Evolutionary conservation across 306 rosid genomes (phyloP).

Genomic region (Dryas drummondii): DNA sequence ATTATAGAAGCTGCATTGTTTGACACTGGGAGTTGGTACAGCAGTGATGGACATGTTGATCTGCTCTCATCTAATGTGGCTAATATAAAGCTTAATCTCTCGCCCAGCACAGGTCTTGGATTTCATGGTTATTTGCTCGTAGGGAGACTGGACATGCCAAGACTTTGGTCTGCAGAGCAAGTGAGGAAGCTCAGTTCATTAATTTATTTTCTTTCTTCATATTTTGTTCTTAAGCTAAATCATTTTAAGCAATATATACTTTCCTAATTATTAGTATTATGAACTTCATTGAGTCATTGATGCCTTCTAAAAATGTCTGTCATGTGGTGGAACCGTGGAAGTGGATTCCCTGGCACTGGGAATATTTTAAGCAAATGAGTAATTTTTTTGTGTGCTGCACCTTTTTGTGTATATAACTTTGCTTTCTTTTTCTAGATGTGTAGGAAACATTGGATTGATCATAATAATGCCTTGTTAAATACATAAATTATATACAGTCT

Average conservation of each 20-base stretch:
- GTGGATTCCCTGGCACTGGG: background rate
- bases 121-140: constrained; percentile 65
- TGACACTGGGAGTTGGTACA: constrained; percentile 62
- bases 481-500: background rate
- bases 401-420: background rate
- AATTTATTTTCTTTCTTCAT: background rate
- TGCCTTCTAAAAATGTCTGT: background rate
- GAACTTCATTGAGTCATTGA: background rate
- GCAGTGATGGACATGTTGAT: constrained; percentile 47
- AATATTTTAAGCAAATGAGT: background rate
- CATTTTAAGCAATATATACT: background rate
- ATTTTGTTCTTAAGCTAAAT: background rate
- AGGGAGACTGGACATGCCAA: constrained; percentile 71
- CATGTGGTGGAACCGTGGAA: background rate
- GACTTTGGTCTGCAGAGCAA: constrained; percentile 95
- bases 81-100: constrained; percentile 53
- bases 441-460: background rate
- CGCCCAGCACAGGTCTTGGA: constrained; percentile 40
- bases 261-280: constrained; percentile 1
- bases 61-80: constrained; percentile 67
- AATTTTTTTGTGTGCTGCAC: background rate
- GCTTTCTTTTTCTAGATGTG: background rate
- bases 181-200: constrained; percentile 42
- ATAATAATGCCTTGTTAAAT: background rate
- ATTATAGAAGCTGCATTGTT: constrained; percentile 67